These are phyloP conservation scores for Erigeron philadelphicus DNA, from an alignment of 140 eudicot genomes.

Conservation along the genomic window DNA sequence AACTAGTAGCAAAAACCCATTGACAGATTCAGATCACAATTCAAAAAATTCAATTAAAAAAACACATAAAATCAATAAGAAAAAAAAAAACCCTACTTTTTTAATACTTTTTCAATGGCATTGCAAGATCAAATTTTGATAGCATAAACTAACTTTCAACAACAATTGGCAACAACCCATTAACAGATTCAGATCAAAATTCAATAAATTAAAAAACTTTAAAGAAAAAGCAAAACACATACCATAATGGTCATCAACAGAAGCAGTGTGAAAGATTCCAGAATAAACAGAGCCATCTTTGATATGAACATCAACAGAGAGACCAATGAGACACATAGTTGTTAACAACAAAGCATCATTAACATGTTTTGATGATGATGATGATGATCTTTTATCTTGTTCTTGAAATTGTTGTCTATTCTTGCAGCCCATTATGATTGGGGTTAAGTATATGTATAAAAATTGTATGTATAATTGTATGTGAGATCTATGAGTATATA, in stretches of 20 bases:
- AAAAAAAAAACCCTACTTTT: neutral
- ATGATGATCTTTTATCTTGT: neutral
- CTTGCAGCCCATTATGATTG: neutral
- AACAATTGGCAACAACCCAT: constrained; percentile 1
- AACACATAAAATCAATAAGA: too few species aligned
- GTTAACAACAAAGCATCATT: constrained; percentile 65
- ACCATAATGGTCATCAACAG: constrained; percentile 57
- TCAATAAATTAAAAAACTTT: neutral
- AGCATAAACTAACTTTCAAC: neutral
- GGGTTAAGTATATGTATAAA: too few species aligned
- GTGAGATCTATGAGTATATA: too few species aligned
- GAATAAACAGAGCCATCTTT: constrained; percentile 80
- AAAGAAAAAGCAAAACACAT: constrained; percentile 4
- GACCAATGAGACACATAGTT: constrained; percentile 78
- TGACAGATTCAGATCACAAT: neutral
- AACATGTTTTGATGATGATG: constrained; percentile 26
- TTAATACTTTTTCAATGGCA: neutral
- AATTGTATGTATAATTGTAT: too few species aligned
- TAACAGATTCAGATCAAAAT: neutral
- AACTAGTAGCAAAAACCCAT: neutral
- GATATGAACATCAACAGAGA: constrained; percentile 76
- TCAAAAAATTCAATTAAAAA: neutral
- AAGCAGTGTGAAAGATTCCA: constrained; percentile 77
- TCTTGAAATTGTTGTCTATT: neutral
- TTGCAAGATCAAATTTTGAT: constrained; percentile 7